These are phyloP conservation scores for Whalleya microplaca DNA, from an alignment of 2,329 filamentous ascomycete species.

Conservation along the genomic window DNA sequence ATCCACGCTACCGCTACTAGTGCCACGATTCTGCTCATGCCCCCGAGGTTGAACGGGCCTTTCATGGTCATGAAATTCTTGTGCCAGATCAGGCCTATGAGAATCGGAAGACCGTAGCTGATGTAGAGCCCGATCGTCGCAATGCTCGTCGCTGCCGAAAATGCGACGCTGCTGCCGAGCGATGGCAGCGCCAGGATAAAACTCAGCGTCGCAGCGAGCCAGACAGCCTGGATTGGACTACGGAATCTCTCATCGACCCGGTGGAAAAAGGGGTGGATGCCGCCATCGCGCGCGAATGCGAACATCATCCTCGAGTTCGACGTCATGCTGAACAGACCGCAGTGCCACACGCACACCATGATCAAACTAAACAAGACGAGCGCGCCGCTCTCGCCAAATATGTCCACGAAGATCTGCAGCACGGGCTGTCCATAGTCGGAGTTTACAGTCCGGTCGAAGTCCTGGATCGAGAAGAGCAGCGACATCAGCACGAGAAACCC, in stretches of 20 bases:
- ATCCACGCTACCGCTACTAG: constrained; percentile 55
- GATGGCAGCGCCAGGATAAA: constrained; percentile 77
- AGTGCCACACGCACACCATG: constrained; percentile 76
- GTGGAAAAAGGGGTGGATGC: constrained; percentile 70
- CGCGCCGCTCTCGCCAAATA: constrained; percentile 74
- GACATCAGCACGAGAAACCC: constrained; percentile 72
- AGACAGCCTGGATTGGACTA: constrained; percentile 71
- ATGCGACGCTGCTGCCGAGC: constrained; percentile 76
- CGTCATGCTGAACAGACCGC: constrained; percentile 74
- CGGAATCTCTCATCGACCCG: constrained; percentile 67
- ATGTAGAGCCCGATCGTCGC: constrained; percentile 78
- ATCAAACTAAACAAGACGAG: constrained; percentile 78
- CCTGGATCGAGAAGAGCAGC: constrained; percentile 77
- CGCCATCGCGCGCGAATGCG: constrained; percentile 75
- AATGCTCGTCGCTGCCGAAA: constrained; percentile 79
- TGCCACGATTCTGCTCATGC: constrained; percentile 51
- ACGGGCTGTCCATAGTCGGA: constrained; percentile 75
- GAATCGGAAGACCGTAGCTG: constrained; percentile 76
- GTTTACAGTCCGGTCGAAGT: constrained; percentile 63
- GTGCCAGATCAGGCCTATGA: constrained; percentile 58
- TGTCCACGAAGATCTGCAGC: constrained; percentile 74
- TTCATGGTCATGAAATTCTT: constrained; percentile 52
- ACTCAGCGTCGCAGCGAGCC: constrained; percentile 70
- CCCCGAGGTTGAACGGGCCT: constrained; percentile 58
- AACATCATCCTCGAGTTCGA: constrained; percentile 76